Conservation (phyloP, 345 rosid species). For the Conringia planisiliqua region DNA sequence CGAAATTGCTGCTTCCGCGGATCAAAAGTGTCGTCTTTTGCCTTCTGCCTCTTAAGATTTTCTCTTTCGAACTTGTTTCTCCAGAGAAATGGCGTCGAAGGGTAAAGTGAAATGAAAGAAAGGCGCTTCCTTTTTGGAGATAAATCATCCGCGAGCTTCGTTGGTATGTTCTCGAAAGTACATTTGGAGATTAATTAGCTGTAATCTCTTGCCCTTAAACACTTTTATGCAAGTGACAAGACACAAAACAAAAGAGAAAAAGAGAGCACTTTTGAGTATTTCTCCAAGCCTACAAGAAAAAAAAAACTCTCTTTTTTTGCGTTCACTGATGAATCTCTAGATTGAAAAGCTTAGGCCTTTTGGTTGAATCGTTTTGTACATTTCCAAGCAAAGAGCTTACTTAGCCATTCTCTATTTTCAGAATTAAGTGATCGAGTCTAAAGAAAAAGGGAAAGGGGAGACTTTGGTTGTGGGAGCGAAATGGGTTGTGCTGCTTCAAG, state of each 20-base stretch:
- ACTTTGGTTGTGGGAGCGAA: conserved; percentile 12
- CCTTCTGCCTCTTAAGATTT: neutral
- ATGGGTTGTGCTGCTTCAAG: conserved; percentile 95
- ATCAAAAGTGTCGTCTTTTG: conserved; percentile 20
- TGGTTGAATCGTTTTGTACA: neutral
- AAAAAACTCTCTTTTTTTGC: neutral
- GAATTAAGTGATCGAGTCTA: neutral
- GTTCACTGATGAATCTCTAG: neutral
- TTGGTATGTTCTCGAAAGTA: conserved; percentile 22
- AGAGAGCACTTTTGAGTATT: conserved; percentile 12
- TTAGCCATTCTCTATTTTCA: conserved; percentile 10
- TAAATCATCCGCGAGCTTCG: conserved; percentile 20
- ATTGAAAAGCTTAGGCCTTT: conserved; percentile 10
- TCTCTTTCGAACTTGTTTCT: neutral
- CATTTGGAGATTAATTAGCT: conserved; percentile 18
- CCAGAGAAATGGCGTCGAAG: neutral
- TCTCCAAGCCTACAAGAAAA: neutral
- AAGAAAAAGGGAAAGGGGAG: neutral
- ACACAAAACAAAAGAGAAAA: neutral
- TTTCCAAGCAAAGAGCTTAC: neutral
- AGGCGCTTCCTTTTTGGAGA: conserved; percentile 11
- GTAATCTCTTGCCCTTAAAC: conserved; percentile 20
- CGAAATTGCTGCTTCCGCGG: conserved; percentile 16
- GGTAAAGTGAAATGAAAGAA: conserved; percentile 2
- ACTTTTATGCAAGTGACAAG: conserved; percentile 12